Evolutionary conservation across 306 rosid species (phyloP).

Genomic region (Quercus aquifolioides): DNA sequence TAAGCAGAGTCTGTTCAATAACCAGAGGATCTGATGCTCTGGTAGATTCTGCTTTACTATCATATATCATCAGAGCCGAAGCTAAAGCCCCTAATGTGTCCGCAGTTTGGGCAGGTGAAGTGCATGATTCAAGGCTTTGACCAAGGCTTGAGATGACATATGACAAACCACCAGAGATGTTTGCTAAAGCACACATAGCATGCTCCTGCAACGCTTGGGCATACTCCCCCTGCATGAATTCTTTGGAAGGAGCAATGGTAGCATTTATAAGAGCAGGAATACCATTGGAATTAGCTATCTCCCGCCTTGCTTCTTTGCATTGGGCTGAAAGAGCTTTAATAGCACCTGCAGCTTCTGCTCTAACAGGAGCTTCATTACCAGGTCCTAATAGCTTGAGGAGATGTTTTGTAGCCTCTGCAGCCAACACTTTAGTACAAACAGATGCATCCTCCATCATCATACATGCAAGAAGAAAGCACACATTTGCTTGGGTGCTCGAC

Average conservation of each 20-base stretch:
- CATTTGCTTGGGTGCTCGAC: constrained; percentile 75
- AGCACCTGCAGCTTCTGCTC: constrained; percentile 99
- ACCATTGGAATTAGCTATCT: constrained; percentile 85
- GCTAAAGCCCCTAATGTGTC: constrained; percentile 98
- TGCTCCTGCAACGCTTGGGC: constrained; percentile 98
- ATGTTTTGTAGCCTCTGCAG: constrained; percentile 78
- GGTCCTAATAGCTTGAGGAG: constrained; percentile 90
- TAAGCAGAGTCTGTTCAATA: constrained; percentile 81
- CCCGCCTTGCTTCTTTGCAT: constrained; percentile 93
- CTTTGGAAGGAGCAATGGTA: constrained; percentile 99
- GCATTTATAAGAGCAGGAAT: constrained; percentile 96
- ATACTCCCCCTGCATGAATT: constrained; percentile 95
- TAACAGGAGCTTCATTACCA: constrained; percentile 83
- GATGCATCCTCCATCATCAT: constrained; percentile 95
- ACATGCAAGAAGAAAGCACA: constrained; percentile 88
- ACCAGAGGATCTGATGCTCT: constrained; percentile 77
- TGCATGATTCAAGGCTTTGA: constrained; percentile 97
- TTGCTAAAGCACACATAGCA: constrained; percentile 99
- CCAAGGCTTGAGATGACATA: constrained; percentile 94
- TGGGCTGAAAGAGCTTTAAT: constrained; percentile 89
- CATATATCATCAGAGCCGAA: constrained; percentile 98
- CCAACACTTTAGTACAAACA: constrained; percentile 74
- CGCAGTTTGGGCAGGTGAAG: constrained; percentile 79
- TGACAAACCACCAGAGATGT: constrained; percentile 97
- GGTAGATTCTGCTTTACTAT: constrained; percentile 75